These are phyloP conservation scores for Asclepias syriaca DNA, from an alignment of 257 asterid species.

Conservation along the genomic window DNA sequence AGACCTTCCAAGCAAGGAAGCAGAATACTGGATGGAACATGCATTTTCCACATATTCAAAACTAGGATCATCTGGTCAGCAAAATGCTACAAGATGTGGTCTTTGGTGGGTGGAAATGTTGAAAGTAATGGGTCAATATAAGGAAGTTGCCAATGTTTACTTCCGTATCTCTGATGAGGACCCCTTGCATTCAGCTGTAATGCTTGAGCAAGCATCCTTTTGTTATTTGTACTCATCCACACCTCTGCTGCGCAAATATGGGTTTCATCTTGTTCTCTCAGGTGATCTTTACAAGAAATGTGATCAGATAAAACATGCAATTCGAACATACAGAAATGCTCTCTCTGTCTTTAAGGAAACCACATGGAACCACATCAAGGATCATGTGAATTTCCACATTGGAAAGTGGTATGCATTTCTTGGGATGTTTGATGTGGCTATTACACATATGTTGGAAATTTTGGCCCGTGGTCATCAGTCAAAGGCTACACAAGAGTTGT, in stretches of 20 bases:
- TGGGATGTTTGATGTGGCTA: constrained; percentile 87
- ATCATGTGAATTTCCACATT: constrained; percentile 93
- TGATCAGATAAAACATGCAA: constrained; percentile 97
- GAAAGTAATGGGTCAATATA: constrained; percentile 78
- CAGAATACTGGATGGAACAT: constrained; percentile 97
- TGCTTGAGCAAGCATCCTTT: constrained; percentile 99
- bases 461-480: constrained; percentile 91
- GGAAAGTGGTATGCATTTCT: constrained; percentile 98
- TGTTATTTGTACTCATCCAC: constrained; percentile 87
- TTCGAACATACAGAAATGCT: constrained; percentile 87
- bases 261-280: constrained; percentile 96
- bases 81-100: constrained; percentile 87
- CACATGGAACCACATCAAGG: constrained; percentile 84
- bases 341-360: constrained; percentile 84
- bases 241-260: constrained; percentile 80
- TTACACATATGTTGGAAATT: constrained; percentile 77
- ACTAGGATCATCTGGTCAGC: constrained; percentile 64
- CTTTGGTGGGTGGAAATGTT: constrained; percentile 99
- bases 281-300: constrained; percentile 95
- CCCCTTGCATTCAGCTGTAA: constrained; percentile 83
- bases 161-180: constrained; percentile 99
- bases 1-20: constrained; percentile 90
- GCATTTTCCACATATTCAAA: constrained; percentile 77
- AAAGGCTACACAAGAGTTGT: constrained; percentile 75
- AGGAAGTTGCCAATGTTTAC: constrained; percentile 92